Conservation (phyloP, 352 stramenopile genomes). For the Phytopythium delawarense region DNA sequence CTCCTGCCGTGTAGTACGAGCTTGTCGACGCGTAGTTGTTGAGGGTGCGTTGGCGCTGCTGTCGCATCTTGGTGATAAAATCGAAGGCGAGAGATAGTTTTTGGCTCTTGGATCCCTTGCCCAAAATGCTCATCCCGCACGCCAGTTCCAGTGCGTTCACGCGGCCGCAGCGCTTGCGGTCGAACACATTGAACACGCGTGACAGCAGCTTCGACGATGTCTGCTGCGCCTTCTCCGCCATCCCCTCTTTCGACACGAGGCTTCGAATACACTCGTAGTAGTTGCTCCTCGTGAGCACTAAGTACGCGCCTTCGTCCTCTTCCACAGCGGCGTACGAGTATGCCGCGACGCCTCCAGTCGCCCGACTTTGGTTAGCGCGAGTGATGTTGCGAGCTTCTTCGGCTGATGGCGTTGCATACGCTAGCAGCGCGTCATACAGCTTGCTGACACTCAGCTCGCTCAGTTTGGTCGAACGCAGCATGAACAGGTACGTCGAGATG, state of each 20-base stretch:
- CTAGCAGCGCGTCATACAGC: slow-evolving; percentile 75
- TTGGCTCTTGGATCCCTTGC: slow-evolving; percentile 81
- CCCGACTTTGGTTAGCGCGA: slow-evolving; percentile 37
- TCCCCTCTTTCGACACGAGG: slow-evolving; percentile 69
- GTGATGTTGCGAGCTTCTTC: slow-evolving; percentile 72
- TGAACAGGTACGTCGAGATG: slow-evolving; percentile 83
- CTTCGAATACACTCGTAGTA: slow-evolving; percentile 88
- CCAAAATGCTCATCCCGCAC: slow-evolving; percentile 82
- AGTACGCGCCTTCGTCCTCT: slow-evolving; percentile 81
- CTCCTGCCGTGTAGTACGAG: slow-evolving; percentile 15
- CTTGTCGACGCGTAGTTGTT: slow-evolving; percentile 53
- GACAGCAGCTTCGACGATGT: slow-evolving; percentile 82
- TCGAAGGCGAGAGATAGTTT: slow-evolving; percentile 85
- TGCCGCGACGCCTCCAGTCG: slow-evolving; percentile 16
- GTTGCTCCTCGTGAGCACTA: slow-evolving; percentile 70
- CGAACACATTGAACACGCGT: slow-evolving; percentile 82
- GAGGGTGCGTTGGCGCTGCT: slow-evolving; percentile 68
- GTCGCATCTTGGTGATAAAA: slow-evolving; percentile 82
- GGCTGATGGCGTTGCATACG: slow-evolving; percentile 63
- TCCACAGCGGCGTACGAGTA: slow-evolving; percentile 79
- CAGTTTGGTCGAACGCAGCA: slow-evolving; percentile 79
- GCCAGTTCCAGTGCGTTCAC: slow-evolving; percentile 84
- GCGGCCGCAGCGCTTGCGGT: slow-evolving; percentile 74
- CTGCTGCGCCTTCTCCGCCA: slow-evolving; percentile 82
- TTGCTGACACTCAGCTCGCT: slow-evolving; percentile 64